A percentile compares a stretch with the other conserved stretches of the same genome.
phyloP scores from a whole-genome alignment of 371 early-diverging fungal species.

The Sporodiniella umbellata region DNA sequence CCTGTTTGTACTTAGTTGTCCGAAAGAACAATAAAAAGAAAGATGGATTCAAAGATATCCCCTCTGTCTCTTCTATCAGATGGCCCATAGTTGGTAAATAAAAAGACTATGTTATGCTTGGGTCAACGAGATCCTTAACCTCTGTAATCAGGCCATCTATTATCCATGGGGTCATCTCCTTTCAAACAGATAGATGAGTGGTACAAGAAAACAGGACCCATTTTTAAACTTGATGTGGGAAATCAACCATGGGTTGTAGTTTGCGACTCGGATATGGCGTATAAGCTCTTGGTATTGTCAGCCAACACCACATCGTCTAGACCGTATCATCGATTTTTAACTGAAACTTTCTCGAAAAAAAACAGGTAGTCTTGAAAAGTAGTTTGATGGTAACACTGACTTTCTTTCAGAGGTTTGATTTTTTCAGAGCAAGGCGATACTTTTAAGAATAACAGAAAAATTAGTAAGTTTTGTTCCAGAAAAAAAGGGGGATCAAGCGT shows the following conservation, averaged over 20 bases:
- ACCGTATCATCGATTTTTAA: slow-evolving; percentile 11
- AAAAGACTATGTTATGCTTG: background rate
- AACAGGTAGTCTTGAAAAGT: too few relatives aligned
- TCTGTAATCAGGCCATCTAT: slow-evolving; percentile 9
- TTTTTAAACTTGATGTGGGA: slow-evolving; percentile 11
- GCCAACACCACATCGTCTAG: slow-evolving; percentile 5
- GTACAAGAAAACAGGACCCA: slow-evolving; percentile 14
- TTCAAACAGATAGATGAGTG: slow-evolving; percentile 5
- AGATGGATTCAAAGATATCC: too few relatives aligned
- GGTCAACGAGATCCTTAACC: background rate
- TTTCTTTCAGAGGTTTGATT: background rate
- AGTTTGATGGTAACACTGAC: background rate
- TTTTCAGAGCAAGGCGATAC: background rate
- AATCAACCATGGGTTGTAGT: slow-evolving; percentile 10
- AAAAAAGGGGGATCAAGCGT: background rate
- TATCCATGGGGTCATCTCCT: background rate
- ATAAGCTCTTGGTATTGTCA: slow-evolving; percentile 12
- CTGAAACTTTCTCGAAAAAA: slow-evolving; percentile 7
- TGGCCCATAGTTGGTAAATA: background rate
- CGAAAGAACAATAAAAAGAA: too few relatives aligned
- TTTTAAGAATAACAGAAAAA: background rate
- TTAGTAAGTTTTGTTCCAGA: background rate
- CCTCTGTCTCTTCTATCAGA: too few relatives aligned
- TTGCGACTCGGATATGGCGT: slow-evolving; percentile 8
- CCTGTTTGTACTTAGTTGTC: too few relatives aligned